Conservation (phyloP, 768 basidiomycete genomes). For the Megacollybia marginata region DNA sequence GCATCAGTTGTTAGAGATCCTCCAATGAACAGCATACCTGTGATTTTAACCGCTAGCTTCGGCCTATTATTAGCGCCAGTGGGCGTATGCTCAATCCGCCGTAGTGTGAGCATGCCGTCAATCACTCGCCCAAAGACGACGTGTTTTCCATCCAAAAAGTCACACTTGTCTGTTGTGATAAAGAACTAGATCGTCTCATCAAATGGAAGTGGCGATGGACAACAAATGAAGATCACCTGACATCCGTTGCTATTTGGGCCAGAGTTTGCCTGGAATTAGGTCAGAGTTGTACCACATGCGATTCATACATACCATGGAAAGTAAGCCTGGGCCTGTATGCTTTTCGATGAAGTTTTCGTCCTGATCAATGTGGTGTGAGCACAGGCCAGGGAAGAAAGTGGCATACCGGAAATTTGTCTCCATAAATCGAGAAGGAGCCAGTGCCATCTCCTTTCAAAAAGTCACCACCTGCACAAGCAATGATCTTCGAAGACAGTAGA, state of each 20-base stretch:
- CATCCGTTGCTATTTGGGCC: conserved; percentile 93
- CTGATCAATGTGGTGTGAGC: conserved; percentile 24
- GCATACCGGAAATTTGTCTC: conserved; percentile 83
- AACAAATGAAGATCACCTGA: conserved; percentile 36
- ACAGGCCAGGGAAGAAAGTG: background rate
- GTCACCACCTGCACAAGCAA: conserved; percentile 62
- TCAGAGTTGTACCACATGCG: background rate
- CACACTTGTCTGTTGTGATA: conserved; percentile 90
- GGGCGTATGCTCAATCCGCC: conserved; percentile 94
- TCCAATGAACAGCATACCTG: conserved; percentile 36
- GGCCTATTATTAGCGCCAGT: conserved; percentile 88
- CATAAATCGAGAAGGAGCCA: conserved; percentile 95
- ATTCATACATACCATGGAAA: conserved; percentile 73
- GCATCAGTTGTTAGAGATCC: too few species aligned
- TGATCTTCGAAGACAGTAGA: background rate
- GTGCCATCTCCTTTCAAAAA: conserved; percentile 94
- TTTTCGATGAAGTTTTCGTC: conserved; percentile 95
- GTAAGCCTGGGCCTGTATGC: conserved; percentile 76
- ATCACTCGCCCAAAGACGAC: conserved; percentile 88
- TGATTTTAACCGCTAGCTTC: conserved; percentile 82
- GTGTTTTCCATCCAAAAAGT: conserved; percentile 93
- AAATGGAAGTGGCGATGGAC: background rate
- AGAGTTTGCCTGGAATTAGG: conserved; percentile 75
- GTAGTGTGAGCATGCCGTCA: conserved; percentile 89
- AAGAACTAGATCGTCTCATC: conserved; percentile 53